These are phyloP conservation scores for Kandelia obovata DNA, from an alignment of 345 rosid genomes.

Conservation along the genomic window DNA sequence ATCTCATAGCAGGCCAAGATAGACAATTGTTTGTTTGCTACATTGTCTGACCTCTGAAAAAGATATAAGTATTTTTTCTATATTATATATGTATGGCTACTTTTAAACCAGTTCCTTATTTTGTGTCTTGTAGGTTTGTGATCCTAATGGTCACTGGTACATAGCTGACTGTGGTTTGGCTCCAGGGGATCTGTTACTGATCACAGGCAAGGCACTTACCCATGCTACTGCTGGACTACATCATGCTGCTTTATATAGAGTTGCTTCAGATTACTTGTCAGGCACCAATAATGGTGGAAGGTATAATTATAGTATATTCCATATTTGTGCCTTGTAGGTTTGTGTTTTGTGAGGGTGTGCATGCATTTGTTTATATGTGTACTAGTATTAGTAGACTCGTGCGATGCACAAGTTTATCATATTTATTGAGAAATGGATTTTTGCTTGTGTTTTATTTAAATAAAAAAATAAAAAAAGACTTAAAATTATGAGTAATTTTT, in stretches of 20 bases:
- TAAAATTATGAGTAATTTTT: too few species aligned
- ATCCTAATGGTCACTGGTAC: slow-evolving; percentile 96
- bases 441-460: too few species aligned
- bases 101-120: neutral
- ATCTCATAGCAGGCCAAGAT: too few species aligned
- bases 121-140: slow-evolving; percentile 68
- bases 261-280: slow-evolving; percentile 48
- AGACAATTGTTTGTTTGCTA: neutral
- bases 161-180: slow-evolving; percentile 73
- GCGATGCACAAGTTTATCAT: neutral
- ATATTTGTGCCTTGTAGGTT: too few species aligned
- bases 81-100: neutral
- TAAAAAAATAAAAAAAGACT: too few species aligned
- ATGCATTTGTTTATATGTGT: too few species aligned
- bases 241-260: slow-evolving; percentile 73
- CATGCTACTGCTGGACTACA: slow-evolving; percentile 96
- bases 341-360: too few species aligned
- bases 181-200: slow-evolving; percentile 73
- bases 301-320: slow-evolving; percentile 29
- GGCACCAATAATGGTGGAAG: slow-evolving; percentile 63
- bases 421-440: too few species aligned
- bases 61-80: neutral
- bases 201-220: slow-evolving; percentile 92
- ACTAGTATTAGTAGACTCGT: too few species aligned
- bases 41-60: neutral